Conservation (phyloP, 495 filamentous ascomycete genomes). For the Schizothecium vesticola region DNA sequence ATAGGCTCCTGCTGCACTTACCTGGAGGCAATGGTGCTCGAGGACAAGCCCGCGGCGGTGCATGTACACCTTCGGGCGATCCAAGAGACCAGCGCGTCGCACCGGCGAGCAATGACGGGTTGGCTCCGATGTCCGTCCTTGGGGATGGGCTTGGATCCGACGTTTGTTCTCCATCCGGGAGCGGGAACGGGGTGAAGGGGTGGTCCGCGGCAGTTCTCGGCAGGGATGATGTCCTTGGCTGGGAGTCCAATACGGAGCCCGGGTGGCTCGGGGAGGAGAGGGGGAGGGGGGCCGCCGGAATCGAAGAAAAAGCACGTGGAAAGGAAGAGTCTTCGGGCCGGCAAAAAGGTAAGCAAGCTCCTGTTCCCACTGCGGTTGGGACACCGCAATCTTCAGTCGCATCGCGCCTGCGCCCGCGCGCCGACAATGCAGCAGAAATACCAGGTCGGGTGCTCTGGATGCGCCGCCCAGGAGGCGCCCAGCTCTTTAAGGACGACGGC, state of each 20-base stretch:
- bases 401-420: slow-evolving; percentile 1
- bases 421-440: slow-evolving; percentile 2
- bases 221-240: background rate
- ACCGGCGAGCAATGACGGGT: background rate
- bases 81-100: background rate
- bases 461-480: slow-evolving; percentile 1
- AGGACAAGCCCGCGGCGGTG: background rate
- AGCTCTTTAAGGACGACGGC: slow-evolving; percentile 6
- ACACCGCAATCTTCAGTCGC: slow-evolving; percentile 2
- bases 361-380: slow-evolving; percentile 8
- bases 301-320: slow-evolving; percentile 2
- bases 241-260: slow-evolving; percentile 3
- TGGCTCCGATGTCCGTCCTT: background rate
- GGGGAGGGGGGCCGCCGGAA: background rate
- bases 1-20: background rate
- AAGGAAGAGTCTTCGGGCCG: background rate
- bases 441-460: background rate
- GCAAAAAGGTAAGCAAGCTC: slow-evolving; percentile 1
- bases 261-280: background rate
- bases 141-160: background rate
- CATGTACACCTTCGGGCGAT: background rate
- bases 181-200: background rate
- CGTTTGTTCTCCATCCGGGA: background rate
- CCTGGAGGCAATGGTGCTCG: background rate
- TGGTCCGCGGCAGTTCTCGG: background rate